A percentile compares a stretch with the other conserved stretches of the same genome.
These are phyloP conservation scores for Apiosordaria backusii DNA, from an alignment of 495 filamentous ascomycete species.

Conservation along the genomic window DNA sequence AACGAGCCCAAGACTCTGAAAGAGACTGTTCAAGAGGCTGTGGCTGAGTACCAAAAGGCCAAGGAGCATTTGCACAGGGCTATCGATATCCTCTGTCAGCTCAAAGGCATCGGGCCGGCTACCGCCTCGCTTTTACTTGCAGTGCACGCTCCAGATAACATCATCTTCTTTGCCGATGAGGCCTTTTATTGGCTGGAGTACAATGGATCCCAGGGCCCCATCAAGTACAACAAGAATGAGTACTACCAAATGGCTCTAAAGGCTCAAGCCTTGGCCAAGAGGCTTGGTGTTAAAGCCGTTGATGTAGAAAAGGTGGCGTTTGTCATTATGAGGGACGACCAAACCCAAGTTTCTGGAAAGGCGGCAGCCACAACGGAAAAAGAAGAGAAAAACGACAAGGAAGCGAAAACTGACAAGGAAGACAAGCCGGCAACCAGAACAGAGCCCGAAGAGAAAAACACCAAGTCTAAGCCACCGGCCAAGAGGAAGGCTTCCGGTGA, in stretches of 20 bases:
- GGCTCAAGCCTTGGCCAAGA: constrained; percentile 42
- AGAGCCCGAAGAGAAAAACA: constrained; percentile 3
- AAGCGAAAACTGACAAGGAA: not conserved
- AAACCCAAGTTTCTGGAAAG: not conserved
- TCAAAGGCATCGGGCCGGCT: constrained; percentile 66
- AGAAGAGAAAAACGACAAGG: constrained; percentile 16
- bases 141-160: constrained; percentile 50
- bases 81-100: constrained; percentile 46
- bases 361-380: not conserved
- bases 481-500: constrained; percentile 36
- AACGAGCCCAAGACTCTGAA: constrained; percentile 49
- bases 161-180: constrained; percentile 78
- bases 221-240: constrained; percentile 65
- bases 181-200: constrained; percentile 62
- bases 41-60: constrained; percentile 42
- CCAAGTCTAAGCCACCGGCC: constrained; percentile 16
- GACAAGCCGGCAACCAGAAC: constrained; percentile 13
- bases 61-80: constrained; percentile 46
- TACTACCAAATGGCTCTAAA: constrained; percentile 53
- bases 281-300: constrained; percentile 52
- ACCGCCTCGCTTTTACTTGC: constrained; percentile 70
- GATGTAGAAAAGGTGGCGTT: constrained; percentile 69
- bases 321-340: constrained; percentile 46
- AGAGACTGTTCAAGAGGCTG: constrained; percentile 47
- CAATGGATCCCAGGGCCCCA: constrained; percentile 40